Conservation (phyloP, 2,329 filamentous ascomycete species). For the Xylariaceae sp. region DNA sequence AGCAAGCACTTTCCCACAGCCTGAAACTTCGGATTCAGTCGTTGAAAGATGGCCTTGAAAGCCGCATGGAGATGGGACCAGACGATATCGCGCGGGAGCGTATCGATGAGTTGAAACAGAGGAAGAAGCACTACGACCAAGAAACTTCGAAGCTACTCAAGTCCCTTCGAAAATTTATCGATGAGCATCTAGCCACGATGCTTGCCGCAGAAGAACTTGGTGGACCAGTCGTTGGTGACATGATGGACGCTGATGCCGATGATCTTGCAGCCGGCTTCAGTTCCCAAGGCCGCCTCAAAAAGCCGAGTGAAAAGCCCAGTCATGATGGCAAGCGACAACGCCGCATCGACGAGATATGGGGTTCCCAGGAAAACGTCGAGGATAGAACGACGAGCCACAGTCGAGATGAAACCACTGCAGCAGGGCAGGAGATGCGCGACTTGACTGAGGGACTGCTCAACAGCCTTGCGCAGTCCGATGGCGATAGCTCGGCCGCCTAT, state of each 20-base stretch:
- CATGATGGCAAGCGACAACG: constrained; percentile 51
- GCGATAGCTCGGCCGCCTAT: constrained; percentile 53
- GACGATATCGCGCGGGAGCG: constrained; percentile 60
- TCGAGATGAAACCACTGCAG: constrained; percentile 45
- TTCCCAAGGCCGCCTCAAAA: constrained; percentile 53
- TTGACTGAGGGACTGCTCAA: constrained; percentile 60
- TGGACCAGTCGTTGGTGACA: constrained; percentile 74
- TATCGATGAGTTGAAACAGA: constrained; percentile 55
- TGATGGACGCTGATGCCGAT: constrained; percentile 59
- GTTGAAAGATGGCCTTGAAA: constrained; percentile 53
- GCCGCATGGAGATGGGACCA: constrained; percentile 53
- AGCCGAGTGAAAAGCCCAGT: constrained; percentile 34
- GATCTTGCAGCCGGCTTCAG: constrained; percentile 58
- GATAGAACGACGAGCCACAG: constrained; percentile 24
- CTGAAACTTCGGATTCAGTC: constrained; percentile 48
- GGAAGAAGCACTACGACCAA: constrained; percentile 55
- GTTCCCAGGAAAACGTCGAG: constrained; percentile 26
- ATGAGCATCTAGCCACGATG: constrained; percentile 66
- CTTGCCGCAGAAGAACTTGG: constrained; percentile 80
- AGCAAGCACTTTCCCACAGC: constrained; percentile 49
- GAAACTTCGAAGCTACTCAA: constrained; percentile 59
- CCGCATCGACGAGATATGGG: constrained; percentile 63
- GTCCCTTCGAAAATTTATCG: constrained; percentile 66
- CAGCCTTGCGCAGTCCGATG: constrained; percentile 48
- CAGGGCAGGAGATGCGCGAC: constrained; percentile 53